Evolutionary conservation across 75 land plant species (phyloP), one percentile per base, ranked within the genome.

Genomic region (Azolla pinnata): DNA sequence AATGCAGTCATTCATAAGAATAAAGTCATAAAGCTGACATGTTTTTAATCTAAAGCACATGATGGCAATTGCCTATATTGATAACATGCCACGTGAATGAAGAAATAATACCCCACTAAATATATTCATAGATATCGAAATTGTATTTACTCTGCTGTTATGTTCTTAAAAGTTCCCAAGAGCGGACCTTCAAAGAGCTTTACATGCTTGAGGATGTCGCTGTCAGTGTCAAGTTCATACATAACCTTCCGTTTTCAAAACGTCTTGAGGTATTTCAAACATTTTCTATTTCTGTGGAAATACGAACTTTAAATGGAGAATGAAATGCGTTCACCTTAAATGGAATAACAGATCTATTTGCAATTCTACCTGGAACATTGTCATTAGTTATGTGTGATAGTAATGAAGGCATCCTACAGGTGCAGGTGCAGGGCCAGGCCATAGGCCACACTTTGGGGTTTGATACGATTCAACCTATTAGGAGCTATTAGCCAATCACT

Each of bases 111-210:
- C 14, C 14, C 14, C 14, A 14, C 14, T 8, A 38, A 38, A 38
- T 38, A 8, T 14, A 7, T 38, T 38, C 14, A 8, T 8, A 8
- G 7, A 38, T 38, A 14, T 7, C 12, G 42, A 14, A 38, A 38
- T 38, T 38, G 42, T 14, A 8, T 8, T 24, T 51, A 8, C 17
- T 8, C 24, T 7, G 8, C 17, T 5, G 8, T 51, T 51, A 18
- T 46, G 2, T 53, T 19, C 7, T 18, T n/a, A 47, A 61, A 28
- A 71, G 74, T 1, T 18, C 61, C 33, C 55, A 56, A 9, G 61
- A 71, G 1, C 27, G 74, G 58, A 71, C 67, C n/a, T 20, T 60
- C n/a, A 71, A 32, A 32, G 74, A 71, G 44, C 51, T 71, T 19
- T 71, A 71, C 50, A 54, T 64, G 25, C 17, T 71, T 20, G 74